Evolutionary conservation across 208 protist genomes (phyloP), one percentile per base, ranked within the genome.

Genomic region (Acanthamoeba rhysodes): DNA sequence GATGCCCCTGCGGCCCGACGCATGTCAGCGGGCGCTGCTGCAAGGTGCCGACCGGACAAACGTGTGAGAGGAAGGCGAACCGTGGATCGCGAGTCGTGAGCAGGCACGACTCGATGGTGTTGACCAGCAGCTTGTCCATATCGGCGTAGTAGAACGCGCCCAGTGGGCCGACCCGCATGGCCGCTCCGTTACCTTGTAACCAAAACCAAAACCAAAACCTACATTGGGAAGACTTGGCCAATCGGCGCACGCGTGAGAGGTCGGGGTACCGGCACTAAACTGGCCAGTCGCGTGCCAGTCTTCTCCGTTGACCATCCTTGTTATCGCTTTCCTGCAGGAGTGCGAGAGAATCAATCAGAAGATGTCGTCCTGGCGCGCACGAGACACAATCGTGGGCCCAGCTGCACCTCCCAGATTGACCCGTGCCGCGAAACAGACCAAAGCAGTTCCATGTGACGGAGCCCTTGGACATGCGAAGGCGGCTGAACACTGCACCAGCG

Each of bases 71-170:
- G 45, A 48, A 48, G 45, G 45, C 45, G 45, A 48, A 78, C 70
- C 70, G n/a, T 45, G 70, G 70, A 12, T 78, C 70, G 34, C 70
- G 24, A 10, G 70, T 78, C 14, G 70, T 78, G 32, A 78, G 70
- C 24, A 78, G 70, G 16, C 29, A 78, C 16, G 70, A 78, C n/a
- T 45, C 34, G 16, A 78, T 78, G 70, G 70, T 78, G 70, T 78
- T 22, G 34, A 24, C 16, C 34, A 78, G 70, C 16, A 78, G 70
- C 70, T 48, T 48, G 14, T 78, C 70, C 34, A 78, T 78, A 18
- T 78, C 70, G 9, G 70, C 70, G 70, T 78, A 78, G 70, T 78
- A 78, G 34, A 48, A 78, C 32, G 70, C 70, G n/a, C 70, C 70
- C 32, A 78, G 70, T 29, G 70, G 70, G 3, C 70, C 70, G 10